These are phyloP conservation scores for Coniferiporia sulphurascens DNA, from an alignment of 1,284 basidiomycete species.

Conservation along the genomic window DNA sequence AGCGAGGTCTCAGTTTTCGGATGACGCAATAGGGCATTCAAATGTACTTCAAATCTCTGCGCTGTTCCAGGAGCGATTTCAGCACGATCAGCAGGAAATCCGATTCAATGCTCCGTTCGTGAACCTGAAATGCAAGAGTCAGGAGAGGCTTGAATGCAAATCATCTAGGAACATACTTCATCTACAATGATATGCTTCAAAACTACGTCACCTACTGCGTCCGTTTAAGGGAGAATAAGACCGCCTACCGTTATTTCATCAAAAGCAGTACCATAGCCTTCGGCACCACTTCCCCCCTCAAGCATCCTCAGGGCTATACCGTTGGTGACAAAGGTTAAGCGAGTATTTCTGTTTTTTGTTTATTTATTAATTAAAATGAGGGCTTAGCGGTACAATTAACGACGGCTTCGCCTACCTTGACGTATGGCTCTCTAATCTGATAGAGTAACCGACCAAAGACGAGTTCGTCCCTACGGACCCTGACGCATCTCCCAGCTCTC, in stretches of 20 bases:
- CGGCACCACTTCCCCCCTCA: slow-evolving; percentile 68
- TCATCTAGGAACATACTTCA: slow-evolving; percentile 49
- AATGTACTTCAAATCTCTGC: slow-evolving; percentile 78
- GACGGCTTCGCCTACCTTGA: slow-evolving; percentile 30
- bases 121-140: slow-evolving; percentile 39
- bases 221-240: slow-evolving; percentile 17
- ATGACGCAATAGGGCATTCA: not conserved
- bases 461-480: slow-evolving; percentile 75
- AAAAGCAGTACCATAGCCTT: slow-evolving; percentile 72
- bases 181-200: slow-evolving; percentile 81
- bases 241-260: slow-evolving; percentile 84
- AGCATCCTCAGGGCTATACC: slow-evolving; percentile 98
- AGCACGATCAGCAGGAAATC: slow-evolving; percentile 97
- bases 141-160: not conserved
- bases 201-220: slow-evolving; percentile 2
- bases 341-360: slow-evolving; percentile 51
- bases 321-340: slow-evolving; percentile 85
- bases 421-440: slow-evolving; percentile 88
- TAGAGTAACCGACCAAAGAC: slow-evolving; percentile 93
- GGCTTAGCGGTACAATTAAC: not conserved
- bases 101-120: slow-evolving; percentile 96
- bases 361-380: not conserved
- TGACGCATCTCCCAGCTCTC: slow-evolving; percentile 85
- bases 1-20: not conserved
- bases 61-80: slow-evolving; percentile 78